A percentile compares a stretch with the other conserved stretches of the same genome.
These are phyloP conservation scores for Stachybotrys echinatus DNA, from an alignment of 2,329 filamentous ascomycete species.

Conservation along the genomic window DNA sequence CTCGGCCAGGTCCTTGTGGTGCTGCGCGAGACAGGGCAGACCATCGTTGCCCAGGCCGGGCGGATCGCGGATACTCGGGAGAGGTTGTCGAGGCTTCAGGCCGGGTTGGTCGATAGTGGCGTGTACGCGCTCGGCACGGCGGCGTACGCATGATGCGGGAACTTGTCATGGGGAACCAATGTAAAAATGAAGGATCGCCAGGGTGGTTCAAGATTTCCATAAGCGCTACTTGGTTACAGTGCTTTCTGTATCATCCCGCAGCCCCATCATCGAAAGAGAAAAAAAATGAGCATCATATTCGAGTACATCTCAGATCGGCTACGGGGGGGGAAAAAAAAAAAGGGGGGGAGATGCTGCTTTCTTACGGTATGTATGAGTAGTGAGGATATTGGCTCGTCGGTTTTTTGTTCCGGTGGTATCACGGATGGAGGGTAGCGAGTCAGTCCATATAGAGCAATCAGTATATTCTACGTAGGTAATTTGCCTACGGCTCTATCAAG, in stretches of 20 bases:
- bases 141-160: slow-evolving; percentile 14
- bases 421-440: background rate
- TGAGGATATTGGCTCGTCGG: background rate
- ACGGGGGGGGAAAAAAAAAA: background rate
- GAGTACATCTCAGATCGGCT: background rate
- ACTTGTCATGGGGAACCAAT: background rate
- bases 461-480: too few relatives aligned
- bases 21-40: slow-evolving; percentile 32
- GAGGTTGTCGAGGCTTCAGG: slow-evolving; percentile 33
- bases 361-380: background rate
- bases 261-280: too few relatives aligned
- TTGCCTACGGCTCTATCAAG: too few relatives aligned
- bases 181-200: background rate
- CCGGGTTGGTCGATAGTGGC: slow-evolving; percentile 32
- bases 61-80: slow-evolving; percentile 38
- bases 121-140: slow-evolving; percentile 26
- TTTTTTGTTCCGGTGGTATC: background rate
- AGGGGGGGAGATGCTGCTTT: background rate
- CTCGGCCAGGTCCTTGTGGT: slow-evolving; percentile 31
- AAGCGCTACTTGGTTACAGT: too few relatives aligned
- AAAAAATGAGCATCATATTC: too few relatives aligned
- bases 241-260: too few relatives aligned
- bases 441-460: background rate
- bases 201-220: background rate
- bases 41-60: slow-evolving; percentile 34